phyloP scores from a whole-genome alignment of 345 rosid species.

The Citrus reticulata region DNA sequence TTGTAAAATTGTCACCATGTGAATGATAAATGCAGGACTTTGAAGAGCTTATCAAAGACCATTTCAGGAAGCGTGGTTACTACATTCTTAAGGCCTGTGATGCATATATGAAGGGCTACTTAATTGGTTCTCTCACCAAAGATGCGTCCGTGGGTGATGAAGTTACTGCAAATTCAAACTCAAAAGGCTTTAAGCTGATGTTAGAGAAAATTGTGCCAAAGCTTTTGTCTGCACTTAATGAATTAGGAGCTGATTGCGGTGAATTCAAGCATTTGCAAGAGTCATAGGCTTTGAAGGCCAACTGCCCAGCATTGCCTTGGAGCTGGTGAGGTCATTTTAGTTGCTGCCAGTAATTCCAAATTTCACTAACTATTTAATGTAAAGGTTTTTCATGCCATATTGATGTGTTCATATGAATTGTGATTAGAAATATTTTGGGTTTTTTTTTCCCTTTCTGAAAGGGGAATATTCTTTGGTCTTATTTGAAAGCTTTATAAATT shows the following conservation, averaged over 20 bases:
- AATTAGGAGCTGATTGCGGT: conserved; percentile 64
- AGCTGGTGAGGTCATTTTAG: conserved; percentile 26
- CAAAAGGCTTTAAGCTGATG: conserved; percentile 95
- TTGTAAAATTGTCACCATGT: not conserved
- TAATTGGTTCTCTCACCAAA: conserved; percentile 81
- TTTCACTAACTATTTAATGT: conserved; percentile 15
- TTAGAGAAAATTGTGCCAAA: conserved; percentile 79
- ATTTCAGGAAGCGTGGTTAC: conserved; percentile 78
- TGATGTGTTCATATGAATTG: conserved; percentile 5
- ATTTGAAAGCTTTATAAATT: conserved; percentile 15
- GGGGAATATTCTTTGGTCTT: conserved; percentile 8
- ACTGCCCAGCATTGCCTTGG: not conserved
- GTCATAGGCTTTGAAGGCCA: conserved; percentile 9
- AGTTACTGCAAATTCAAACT: conserved; percentile 53
- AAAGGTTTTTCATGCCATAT: conserved; percentile 2
- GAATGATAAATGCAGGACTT: conserved; percentile 55
- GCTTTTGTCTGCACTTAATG: conserved; percentile 57
- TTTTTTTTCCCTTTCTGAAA: no score
- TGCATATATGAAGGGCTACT: conserved; percentile 85
- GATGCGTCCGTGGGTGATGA: conserved; percentile 54
- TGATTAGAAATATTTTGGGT: conserved; percentile 11
- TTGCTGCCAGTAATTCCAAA: conserved; percentile 18
- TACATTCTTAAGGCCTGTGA: conserved; percentile 91
- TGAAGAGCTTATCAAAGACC: conserved; percentile 67
- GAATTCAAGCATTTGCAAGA: conserved; percentile 55